Evolutionary conservation across 2,329 filamentous ascomycete species (phyloP).

Genomic region (Coleophoma eucalyptorum): DNA sequence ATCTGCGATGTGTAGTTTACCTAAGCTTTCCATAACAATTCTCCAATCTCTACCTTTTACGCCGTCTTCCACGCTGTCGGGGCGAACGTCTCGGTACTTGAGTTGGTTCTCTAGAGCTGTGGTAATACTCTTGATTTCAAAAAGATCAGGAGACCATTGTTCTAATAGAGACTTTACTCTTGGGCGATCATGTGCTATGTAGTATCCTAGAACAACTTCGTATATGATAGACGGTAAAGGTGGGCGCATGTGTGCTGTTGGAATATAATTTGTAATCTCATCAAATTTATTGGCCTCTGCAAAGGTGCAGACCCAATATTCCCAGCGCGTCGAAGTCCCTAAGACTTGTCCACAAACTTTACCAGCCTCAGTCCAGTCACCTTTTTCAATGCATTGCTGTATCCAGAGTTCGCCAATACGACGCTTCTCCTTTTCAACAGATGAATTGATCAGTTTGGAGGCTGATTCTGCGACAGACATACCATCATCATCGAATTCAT

Average conservation of each 20-base stretch:
- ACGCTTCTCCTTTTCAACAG: constrained; percentile 80
- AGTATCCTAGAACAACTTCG: constrained; percentile 85
- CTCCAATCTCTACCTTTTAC: constrained; percentile 78
- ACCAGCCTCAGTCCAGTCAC: constrained; percentile 76
- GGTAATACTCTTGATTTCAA: constrained; percentile 73
- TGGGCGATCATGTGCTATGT: constrained; percentile 73
- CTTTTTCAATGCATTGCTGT: constrained; percentile 71
- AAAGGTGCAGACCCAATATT: constrained; percentile 94
- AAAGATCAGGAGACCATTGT: constrained; percentile 79
- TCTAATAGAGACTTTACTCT: constrained; percentile 78
- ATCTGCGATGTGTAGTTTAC: constrained; percentile 77
- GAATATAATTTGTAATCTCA: constrained; percentile 83
- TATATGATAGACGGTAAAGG: constrained; percentile 80
- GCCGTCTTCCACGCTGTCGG: constrained; percentile 73
- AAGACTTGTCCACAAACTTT: constrained; percentile 80
- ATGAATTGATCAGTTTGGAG: constrained; percentile 54
- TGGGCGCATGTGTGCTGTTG: constrained; percentile 70
- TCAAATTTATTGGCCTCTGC: constrained; percentile 82
- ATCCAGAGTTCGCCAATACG: constrained; percentile 93
- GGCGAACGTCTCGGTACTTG: constrained; percentile 67
- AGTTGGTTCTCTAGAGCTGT: constrained; percentile 80
- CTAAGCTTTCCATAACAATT: constrained; percentile 82
- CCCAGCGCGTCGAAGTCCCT: constrained; percentile 77
- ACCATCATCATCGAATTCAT: constrained; percentile 73
- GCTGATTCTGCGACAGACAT: constrained; percentile 60